Base-by-base conservation (phyloP, 208 protist species). In the Angomonas ambiguus region DNA sequence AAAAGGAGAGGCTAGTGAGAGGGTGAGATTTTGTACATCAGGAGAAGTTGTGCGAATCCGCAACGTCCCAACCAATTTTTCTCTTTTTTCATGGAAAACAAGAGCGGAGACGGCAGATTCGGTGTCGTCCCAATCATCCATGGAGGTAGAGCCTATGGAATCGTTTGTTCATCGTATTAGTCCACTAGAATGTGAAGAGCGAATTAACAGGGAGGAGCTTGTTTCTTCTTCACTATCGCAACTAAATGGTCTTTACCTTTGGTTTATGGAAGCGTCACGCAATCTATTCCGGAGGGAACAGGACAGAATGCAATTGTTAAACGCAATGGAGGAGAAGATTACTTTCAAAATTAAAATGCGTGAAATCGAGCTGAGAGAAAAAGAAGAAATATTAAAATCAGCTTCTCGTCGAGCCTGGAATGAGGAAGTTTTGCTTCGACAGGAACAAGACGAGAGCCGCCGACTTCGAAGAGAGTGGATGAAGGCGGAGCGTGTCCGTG, bases 341-440 rank as follows among this genome's bases (percentile, higher is more conserved):
- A 59, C 22, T 31, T 5, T 30, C 53, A 59, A 16, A 8, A 25
- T 56, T 11, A 56, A 56, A 16, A 8, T 45, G 38, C 16, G 16
- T 16, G 38, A 45, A 16, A 16, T 16, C 11, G 38, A 45, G 38
- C 38, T 45, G 38, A 16, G 16, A 16, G 38, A 45, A 16, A 8
- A 16, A 45, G 38, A 45, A 16, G 38, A 45, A 16, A 8, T n/a
- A 16, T 16, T 45, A 16, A 45, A 45, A 16, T 8, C 8, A 16
- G 38, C 38, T 16, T 8, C 38, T 16, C 38, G 88, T 6, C 51
- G 30, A n/a, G 88, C 73, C 42, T 93, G 87, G 87, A 51, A 69
- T 51, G 61, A 45, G 24, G 77, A 82, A 51, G 65, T 72, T 2
- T 72, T 51, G 33, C 62, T 62, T 45, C 51, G 58, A 51, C 22